Conservation (phyloP, 257 asterid species). For the Pogostemon cablin region DNA sequence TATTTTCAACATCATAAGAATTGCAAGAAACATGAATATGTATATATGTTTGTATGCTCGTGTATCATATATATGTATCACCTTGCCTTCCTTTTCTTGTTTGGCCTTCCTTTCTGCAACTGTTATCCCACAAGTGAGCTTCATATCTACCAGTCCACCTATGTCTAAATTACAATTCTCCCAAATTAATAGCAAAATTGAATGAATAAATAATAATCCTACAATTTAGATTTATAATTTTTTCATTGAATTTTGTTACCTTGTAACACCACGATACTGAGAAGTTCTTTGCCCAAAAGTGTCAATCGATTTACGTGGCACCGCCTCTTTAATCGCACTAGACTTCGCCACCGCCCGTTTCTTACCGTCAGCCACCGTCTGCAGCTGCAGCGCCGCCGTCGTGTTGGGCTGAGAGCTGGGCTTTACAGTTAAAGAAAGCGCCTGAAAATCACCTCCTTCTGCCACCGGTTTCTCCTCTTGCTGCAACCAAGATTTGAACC, state of each 20-base stretch:
- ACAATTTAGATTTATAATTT: neutral
- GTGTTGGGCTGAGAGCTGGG: conserved; percentile 34
- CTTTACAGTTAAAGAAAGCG: conserved; percentile 56
- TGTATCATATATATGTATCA: neutral
- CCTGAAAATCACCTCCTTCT: conserved; percentile 43
- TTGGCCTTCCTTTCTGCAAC: conserved; percentile 87
- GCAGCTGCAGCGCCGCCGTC: conserved; percentile 30
- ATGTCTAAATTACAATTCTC: conserved; percentile 46
- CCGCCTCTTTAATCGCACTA: conserved; percentile 39
- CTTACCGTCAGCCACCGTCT: conserved; percentile 43
- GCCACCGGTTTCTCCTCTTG: conserved; percentile 43
- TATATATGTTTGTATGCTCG: too few relatives aligned
- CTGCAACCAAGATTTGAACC: conserved; percentile 58
- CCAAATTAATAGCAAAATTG: neutral
- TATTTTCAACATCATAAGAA: neutral
- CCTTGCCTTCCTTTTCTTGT: conserved; percentile 94
- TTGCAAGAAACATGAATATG: neutral
- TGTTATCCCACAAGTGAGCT: conserved; percentile 88
- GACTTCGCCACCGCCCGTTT: conserved; percentile 48
- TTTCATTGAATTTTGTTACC: conserved; percentile 37
- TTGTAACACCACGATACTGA: conserved; percentile 86
- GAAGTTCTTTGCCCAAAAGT: conserved; percentile 88
- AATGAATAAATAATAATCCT: neutral
- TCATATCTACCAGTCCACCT: conserved; percentile 92
- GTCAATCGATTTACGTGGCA: conserved; percentile 72